phyloP scores from a whole-genome alignment of 805 yeast genomes.

The Lipomyces mesembrius region DNA sequence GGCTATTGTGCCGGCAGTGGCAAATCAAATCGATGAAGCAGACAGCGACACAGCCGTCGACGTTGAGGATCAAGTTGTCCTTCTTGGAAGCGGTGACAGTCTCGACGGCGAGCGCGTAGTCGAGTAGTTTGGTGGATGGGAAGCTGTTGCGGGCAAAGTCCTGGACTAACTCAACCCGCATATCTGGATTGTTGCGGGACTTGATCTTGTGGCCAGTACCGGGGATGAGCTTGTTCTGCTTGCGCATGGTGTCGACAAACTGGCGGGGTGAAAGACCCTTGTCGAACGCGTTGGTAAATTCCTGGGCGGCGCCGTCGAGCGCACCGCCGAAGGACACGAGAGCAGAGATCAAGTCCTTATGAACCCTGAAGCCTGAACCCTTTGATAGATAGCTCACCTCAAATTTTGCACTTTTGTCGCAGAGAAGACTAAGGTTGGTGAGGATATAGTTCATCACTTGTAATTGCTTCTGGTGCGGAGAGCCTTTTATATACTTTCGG shows the following conservation, averaged over 20 bases:
- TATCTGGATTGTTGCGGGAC: conserved; percentile 55
- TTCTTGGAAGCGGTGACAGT: conserved; percentile 56
- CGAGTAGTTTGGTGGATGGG: conserved; percentile 51
- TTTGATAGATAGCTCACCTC: too few species aligned
- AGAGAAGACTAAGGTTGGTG: too few species aligned
- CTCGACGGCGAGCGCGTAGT: conserved; percentile 55
- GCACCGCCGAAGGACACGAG: conserved; percentile 55
- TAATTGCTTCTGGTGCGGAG: too few species aligned
- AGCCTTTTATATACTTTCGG: too few species aligned
- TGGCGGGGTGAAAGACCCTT: conserved; percentile 53
- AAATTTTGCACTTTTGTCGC: too few species aligned
- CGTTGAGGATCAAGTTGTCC: conserved; percentile 53
- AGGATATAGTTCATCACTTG: too few species aligned
- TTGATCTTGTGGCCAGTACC: conserved; percentile 56
- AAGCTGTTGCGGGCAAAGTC: conserved; percentile 52
- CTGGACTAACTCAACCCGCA: conserved; percentile 55
- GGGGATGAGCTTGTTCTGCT: conserved; percentile 54
- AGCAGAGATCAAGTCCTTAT: conserved; percentile 54
- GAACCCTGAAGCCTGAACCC: too few species aligned
- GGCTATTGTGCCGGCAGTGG: too few species aligned
- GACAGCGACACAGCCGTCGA: conserved; percentile 54
- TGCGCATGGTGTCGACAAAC: conserved; percentile 54
- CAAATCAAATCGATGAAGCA: conserved; percentile 53
- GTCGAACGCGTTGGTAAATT: conserved; percentile 52
- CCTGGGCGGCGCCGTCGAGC: conserved; percentile 54